Conservation (phyloP, 208 protist genomes). For the Trypanosoma avium region DNA sequence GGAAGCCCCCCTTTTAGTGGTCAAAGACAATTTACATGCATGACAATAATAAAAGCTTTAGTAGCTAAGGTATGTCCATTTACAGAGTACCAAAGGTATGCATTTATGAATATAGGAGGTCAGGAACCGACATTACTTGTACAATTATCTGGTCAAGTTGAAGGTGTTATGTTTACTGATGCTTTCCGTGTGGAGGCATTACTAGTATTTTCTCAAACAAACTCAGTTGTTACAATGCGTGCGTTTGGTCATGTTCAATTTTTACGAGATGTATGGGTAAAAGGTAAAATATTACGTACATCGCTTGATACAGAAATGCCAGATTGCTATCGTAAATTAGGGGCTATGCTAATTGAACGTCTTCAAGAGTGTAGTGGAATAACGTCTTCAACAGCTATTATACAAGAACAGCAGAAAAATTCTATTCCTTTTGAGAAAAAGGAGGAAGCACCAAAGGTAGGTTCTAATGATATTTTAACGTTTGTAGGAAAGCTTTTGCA, state of each 20-base stretch:
- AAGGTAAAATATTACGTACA: constrained; percentile 42
- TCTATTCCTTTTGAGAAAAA: too few species aligned
- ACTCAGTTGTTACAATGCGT: constrained; percentile 46
- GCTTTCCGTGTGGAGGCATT: constrained; percentile 57
- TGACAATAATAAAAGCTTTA: constrained; percentile 53
- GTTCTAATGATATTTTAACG: background rate
- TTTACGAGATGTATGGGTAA: constrained; percentile 43
- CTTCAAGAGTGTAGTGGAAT: constrained; percentile 9
- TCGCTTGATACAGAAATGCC: constrained; percentile 50
- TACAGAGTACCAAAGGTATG: constrained; percentile 66
- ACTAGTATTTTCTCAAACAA: constrained; percentile 40
- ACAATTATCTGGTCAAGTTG: constrained; percentile 62
- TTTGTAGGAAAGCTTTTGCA: background rate
- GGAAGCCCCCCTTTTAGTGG: constrained; percentile 46
- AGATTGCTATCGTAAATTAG: constrained; percentile 46
- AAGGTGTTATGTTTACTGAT: constrained; percentile 60
- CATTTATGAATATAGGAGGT: constrained; percentile 50
- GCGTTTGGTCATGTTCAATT: constrained; percentile 54
- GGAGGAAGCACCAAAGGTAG: too few species aligned
- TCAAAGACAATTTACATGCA: constrained; percentile 55
- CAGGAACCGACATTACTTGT: constrained; percentile 45
- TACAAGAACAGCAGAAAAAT: too few species aligned
- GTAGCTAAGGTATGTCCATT: constrained; percentile 51
- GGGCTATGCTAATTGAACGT: constrained; percentile 34
- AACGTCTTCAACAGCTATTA: too few species aligned